Evolutionary conservation across 768 basidiomycete species (phyloP), one percentile per base, ranked within the genome.

Genomic region (Panaeolus papilionaceus): DNA sequence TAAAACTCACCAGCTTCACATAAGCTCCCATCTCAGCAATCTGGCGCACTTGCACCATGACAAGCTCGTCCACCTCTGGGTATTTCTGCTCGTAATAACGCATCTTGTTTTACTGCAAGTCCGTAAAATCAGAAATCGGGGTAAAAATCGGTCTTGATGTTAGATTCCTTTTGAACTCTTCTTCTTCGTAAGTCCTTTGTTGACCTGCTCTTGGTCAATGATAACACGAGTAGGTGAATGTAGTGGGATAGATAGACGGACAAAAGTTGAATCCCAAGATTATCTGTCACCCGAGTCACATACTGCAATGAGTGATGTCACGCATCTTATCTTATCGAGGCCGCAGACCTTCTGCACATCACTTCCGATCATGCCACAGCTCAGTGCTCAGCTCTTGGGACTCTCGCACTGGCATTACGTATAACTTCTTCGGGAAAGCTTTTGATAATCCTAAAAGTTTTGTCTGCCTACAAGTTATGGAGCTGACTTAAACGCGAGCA

Each of bases 21-120:
- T 99, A 99, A 54, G 98, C 98, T 61, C 98, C 98, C 97, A 99
- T 99, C 80, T 99, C 97, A 64, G 96, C 95, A 74, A 99, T 99
- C 82, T 98, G 95, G 78, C 94, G 93, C 70, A 99, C 98, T 77
- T 99, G 96, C 12, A 99, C 98, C 97, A 99, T 98, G 80, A 99
- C 98, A 63, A 99, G 90, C 78, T 98, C 94, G 78, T 99, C 97
- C 70, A 98, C 94, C 79, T 98, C 94, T 33, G 96, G 96, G 77
- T 96, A 98, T 73, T 90, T 89, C 75, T 92, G 93, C 78, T 94
- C 90, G 79, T 97, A 98, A 80, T 95, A 98, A 44, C 96, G 89
- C 95, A 96, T 96, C 38, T 62, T 72, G 63, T 58, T 58, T 58
- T 58, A 37, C 54, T 58, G 54, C 28, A 58, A 33, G 33, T 33